Conservation (phyloP, 495 filamentous ascomycete species). For the Mytilinidion resinicola region DNA sequence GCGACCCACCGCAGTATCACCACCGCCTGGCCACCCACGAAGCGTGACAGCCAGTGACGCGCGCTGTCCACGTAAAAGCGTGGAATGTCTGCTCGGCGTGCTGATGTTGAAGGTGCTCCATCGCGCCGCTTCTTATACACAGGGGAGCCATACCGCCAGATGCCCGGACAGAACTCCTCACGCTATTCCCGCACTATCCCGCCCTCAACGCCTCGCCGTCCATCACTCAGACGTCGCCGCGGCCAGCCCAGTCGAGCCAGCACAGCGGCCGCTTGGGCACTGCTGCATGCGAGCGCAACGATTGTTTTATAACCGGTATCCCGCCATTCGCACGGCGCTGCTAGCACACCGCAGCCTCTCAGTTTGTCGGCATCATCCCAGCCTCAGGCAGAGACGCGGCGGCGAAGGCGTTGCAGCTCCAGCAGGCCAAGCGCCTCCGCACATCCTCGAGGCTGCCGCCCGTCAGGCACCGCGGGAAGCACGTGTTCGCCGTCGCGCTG, state of each 20-base stretch:
- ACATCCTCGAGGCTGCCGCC: neutral
- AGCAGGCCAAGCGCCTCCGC: neutral
- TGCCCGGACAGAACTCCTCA: no score
- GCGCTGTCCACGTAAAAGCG: neutral
- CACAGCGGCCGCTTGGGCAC: conserved; percentile 14
- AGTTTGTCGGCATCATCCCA: conserved; percentile 9
- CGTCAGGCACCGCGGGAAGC: conserved; percentile 2
- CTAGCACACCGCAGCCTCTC: neutral
- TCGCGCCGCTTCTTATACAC: no score
- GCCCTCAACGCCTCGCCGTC: no score
- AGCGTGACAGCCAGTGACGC: neutral
- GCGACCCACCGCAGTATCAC: neutral
- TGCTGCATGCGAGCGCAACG: conserved; percentile 17
- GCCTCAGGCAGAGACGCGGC: neutral
- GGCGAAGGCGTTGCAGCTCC: neutral
- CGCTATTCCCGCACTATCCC: no score
- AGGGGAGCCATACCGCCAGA: no score
- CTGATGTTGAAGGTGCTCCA: no score
- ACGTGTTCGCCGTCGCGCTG: neutral
- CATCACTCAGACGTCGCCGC: no score
- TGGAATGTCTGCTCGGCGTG: no score
- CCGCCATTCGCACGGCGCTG: neutral
- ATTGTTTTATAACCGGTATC: conserved; percentile 3
- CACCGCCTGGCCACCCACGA: neutral
- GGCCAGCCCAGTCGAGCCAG: no score